Evolutionary conservation across 768 basidiomycete genomes (phyloP).

Genomic region (Sarcodon aspratus): DNA sequence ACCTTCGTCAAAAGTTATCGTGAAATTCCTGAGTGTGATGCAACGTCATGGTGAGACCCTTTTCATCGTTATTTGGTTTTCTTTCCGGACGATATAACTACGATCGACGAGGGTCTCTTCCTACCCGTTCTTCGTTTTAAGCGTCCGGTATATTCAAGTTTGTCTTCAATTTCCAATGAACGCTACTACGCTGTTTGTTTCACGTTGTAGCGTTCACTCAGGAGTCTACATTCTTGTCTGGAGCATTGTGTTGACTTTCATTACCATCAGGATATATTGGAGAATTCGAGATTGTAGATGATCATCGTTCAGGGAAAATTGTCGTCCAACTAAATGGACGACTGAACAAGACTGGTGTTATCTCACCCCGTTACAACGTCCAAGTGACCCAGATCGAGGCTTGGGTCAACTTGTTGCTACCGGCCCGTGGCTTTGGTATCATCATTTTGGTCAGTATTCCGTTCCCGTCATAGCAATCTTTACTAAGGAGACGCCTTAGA

Average conservation of each 20-base stretch:
- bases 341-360: constrained; percentile 99
- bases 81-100: constrained; percentile 75
- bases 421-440: constrained; percentile 92
- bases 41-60: constrained; percentile 87
- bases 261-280: constrained; percentile 77
- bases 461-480: not conserved
- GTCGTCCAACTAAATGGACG: constrained; percentile 97
- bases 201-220: constrained; percentile 41
- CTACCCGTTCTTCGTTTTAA: constrained; percentile 77
- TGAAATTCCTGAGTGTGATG: constrained; percentile 97
- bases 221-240: constrained; percentile 31
- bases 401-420: constrained; percentile 96
- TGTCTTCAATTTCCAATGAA: constrained; percentile 26
- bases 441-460: constrained; percentile 72
- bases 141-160: constrained; percentile 58
- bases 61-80: constrained; percentile 3
- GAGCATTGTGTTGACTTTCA: not conserved
- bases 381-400: constrained; percentile 85
- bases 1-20: constrained; percentile 94
- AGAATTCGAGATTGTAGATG: constrained; percentile 97
- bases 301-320: constrained; percentile 97
- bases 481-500: constrained; percentile 32
- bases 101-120: constrained; percentile 48
- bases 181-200: constrained; percentile 35
- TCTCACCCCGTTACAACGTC: constrained; percentile 98